A percentile compares a stretch with the other conserved stretches of the same genome.
phyloP scores from a whole-genome alignment of 345 rosid genomes.

The Aquilaria malaccensis region DNA sequence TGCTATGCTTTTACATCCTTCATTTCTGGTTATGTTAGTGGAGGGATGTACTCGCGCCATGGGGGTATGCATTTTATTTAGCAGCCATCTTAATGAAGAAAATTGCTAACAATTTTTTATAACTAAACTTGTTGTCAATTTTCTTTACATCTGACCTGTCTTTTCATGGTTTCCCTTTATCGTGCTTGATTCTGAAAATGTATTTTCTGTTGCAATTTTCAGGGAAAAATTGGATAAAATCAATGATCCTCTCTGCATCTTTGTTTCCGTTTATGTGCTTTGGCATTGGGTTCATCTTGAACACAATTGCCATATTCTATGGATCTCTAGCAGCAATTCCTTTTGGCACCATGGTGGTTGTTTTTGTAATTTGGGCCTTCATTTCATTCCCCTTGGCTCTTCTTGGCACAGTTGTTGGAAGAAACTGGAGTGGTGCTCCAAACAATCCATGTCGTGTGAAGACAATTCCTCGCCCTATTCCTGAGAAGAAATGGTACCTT shows the following conservation, averaged over 20 bases:
- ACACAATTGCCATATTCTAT: constrained; percentile 86
- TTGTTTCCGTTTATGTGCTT: constrained; percentile 91
- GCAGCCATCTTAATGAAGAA: neutral
- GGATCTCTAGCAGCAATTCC: constrained; percentile 96
- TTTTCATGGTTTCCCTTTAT: neutral
- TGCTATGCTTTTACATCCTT: constrained; percentile 98
- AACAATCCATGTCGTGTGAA: constrained; percentile 95
- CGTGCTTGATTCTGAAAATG: neutral
- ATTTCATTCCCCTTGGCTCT: constrained; percentile 94
- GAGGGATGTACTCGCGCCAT: constrained; percentile 97
- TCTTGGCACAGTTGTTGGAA: constrained; percentile 89
- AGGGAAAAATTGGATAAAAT: constrained; percentile 95
- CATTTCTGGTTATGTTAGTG: constrained; percentile 95
- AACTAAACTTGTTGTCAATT: neutral
- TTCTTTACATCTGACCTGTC: neutral
- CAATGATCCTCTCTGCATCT: constrained; percentile 93
- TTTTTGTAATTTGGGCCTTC: constrained; percentile 88
- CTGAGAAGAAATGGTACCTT: constrained; percentile 95
- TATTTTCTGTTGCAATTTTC: constrained; percentile 12
- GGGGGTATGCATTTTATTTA: constrained; percentile 61
- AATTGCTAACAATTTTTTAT: too few species aligned
- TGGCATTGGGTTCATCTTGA: constrained; percentile 78
- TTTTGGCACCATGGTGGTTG: constrained; percentile 92
- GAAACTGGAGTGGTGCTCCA: constrained; percentile 95
- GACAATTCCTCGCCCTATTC: constrained; percentile 94